Evolutionary conservation across 441 rosid species (phyloP), one percentile per base, ranked within the genome.

Genomic region (Omphalea diandra): DNA sequence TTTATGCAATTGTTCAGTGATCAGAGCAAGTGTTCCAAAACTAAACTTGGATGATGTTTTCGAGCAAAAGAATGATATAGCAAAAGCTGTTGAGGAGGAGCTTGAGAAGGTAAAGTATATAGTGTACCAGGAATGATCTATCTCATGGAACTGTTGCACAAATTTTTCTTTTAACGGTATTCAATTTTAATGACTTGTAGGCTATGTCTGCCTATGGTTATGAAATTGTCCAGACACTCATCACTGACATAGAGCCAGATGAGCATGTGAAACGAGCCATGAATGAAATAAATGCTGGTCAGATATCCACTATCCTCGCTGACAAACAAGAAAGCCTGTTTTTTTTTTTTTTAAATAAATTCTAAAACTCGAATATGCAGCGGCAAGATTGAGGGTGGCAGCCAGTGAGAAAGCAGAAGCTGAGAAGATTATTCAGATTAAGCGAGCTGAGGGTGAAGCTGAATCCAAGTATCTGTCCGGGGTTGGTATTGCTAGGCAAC

Each of bases 231-330:
- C 90, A 87, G 73, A 87, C 88, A 1, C 88, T 87, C 35, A 86
- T 87, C 33, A 82, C 84, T 43, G 95, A 87, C 70, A 83, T 87
- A 1, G 89, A 84, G 70, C 90, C 88, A 52, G 90, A 87, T 65
- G 83, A 65, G 29, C 86, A 78, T 76, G 95, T 89, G 49, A 89
- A 87, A 73, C 73, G 80, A 8, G 95, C 95, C 36, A 83, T 87
- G 95, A 89, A 87, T 69, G 94, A 89, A 65, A 89, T 85, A 47
- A 87, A 85, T 74, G 92, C 92, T 66, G 90, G 92, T 87, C 81
- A 40, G 33, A 2, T 59, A 11, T 70, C 29, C 54, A 54, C 15
- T 38, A 17, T 58, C 14, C 18, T 47, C 20, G 35, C 12, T n/a
- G n/a, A n/a, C n/a, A n/a, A n/a, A n/a, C n/a, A n/a, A n/a, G n/a